Percentiles rank a stretch among this genome's conserved stretches.
Conservation (phyloP, 495 filamentous ascomycete genomes). For the Clohesyomyces aquaticus region DNA sequence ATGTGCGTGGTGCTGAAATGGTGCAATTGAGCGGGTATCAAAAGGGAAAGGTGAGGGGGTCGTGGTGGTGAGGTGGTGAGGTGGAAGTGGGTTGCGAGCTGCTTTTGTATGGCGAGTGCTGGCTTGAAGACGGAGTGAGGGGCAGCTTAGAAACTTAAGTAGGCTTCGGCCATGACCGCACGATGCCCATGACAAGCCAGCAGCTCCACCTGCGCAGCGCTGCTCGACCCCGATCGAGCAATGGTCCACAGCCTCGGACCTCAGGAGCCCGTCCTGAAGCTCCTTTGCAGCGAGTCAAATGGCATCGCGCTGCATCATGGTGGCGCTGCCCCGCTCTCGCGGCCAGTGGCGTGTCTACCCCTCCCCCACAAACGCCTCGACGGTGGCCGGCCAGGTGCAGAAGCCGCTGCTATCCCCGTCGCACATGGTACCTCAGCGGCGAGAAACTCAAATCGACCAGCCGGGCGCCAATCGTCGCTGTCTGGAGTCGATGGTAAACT, state of each 20-base stretch:
- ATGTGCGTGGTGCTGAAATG: background rate
- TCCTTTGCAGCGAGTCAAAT: background rate
- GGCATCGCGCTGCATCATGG: background rate
- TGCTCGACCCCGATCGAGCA: background rate
- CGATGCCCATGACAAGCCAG: background rate
- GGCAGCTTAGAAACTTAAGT: conserved; percentile 12
- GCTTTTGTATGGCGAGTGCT: too few species aligned
- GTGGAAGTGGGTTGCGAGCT: too few species aligned
- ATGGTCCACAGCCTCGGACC: conserved; percentile 23
- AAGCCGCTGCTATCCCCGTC: conserved; percentile 13
- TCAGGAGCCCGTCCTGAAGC: conserved; percentile 16
- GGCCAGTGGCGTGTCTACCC: conserved; percentile 13
- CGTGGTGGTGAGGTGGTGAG: too few species aligned
- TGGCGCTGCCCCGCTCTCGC: conserved; percentile 13
- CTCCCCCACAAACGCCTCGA: conserved; percentile 6
- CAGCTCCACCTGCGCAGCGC: background rate
- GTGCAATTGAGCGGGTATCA: conserved; percentile 9
- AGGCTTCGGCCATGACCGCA: conserved; percentile 14
- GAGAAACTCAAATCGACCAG: background rate
- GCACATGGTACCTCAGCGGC: background rate
- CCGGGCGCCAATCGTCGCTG: background rate
- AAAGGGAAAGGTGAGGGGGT: background rate
- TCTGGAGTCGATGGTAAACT: background rate
- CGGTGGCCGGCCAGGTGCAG: background rate
- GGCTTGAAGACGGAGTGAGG: too few species aligned